phyloP scores from a whole-genome alignment of 805 yeast genomes.

The Jamesozyma hellenica region DNA sequence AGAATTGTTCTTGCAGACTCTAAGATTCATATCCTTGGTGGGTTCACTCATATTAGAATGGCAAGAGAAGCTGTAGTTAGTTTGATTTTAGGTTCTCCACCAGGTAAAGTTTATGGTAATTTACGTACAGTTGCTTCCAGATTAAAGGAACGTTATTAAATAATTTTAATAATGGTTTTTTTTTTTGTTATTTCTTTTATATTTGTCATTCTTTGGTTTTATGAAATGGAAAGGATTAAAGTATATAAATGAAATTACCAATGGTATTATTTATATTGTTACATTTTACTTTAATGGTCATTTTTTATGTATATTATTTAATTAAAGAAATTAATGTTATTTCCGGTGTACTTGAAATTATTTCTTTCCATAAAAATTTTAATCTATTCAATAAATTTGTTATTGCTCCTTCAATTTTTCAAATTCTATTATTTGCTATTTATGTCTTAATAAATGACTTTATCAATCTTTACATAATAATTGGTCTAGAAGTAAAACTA shows the following conservation, averaged over 20 bases:
- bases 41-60: constrained; percentile 92
- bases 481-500: constrained; percentile 28
- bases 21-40: constrained; percentile 93
- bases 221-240: too few relatives aligned
- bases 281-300: not conserved
- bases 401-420: too few relatives aligned
- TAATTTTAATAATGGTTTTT: not conserved
- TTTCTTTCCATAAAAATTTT: too few relatives aligned
- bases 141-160: constrained; percentile 84
- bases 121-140: constrained; percentile 94
- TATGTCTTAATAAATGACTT: too few relatives aligned
- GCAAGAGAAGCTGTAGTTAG: constrained; percentile 97
- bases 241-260: too few relatives aligned
- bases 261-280: not conserved
- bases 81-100: constrained; percentile 93
- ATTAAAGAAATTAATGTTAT: too few relatives aligned
- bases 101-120: constrained; percentile 96
- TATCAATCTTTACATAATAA: constrained; percentile 21
- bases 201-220: too few relatives aligned
- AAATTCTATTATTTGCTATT: too few relatives aligned
- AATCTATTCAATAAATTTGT: too few relatives aligned
- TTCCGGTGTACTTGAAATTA: too few relatives aligned
- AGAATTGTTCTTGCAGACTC: constrained; percentile 96
- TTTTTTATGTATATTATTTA: not conserved
- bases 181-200: not conserved